Evolutionary conservation across 805 yeast genomes (phyloP), one percentile per base, ranked within the genome.

Genomic region (Cyberlindnera mrakii): DNA sequence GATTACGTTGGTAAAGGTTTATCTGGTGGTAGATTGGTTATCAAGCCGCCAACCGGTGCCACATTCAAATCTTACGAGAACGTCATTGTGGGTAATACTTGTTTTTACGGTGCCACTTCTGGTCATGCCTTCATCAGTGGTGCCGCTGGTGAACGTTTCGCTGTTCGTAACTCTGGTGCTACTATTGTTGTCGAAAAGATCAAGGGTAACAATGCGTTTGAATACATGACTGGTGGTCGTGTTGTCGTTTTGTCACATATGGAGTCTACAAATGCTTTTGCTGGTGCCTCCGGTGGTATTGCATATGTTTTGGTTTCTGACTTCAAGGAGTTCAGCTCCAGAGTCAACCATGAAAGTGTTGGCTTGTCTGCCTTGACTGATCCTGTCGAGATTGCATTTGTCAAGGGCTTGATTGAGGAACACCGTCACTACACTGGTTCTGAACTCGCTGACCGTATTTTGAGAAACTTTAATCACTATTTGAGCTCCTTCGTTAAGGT

Each of bases 231-330:
- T 55, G 98, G 99, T 65, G 99, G 99, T 63, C 80, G 98, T 58
- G 96, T 93, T 49, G 88, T 91, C 60, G 89, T 91, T 38, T 76
- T 91, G 54, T 96, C 97, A 37, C 69, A 80, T 46, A 86, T 96
- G 57, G 97, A 96, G 46, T 80, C 97, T 50, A 83, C 89, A 63
- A 96, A 86, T 48, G 74, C 74, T 4, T 68, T 81, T 47, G 96
- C 99, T 44, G 99, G 99, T 73, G 93, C 93, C 85, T 90, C 97
- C 56, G 99, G 99, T 68, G 99, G 99, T 79, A 91, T 93, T 65
- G 95, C 96, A 14, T 91, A 91, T 61, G 97, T 95, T 47, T 74
- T 91, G 56, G 96, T 90, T 57, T 85, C 91, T 72, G 97, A 93
- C 40, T 62, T 60, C 49, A 96, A 90, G 62, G 96, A 89, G 62